Evolutionary conservation across 148 eudicot species (phyloP), one percentile per base, ranked within the genome.

Genomic region (Cornus florida): DNA sequence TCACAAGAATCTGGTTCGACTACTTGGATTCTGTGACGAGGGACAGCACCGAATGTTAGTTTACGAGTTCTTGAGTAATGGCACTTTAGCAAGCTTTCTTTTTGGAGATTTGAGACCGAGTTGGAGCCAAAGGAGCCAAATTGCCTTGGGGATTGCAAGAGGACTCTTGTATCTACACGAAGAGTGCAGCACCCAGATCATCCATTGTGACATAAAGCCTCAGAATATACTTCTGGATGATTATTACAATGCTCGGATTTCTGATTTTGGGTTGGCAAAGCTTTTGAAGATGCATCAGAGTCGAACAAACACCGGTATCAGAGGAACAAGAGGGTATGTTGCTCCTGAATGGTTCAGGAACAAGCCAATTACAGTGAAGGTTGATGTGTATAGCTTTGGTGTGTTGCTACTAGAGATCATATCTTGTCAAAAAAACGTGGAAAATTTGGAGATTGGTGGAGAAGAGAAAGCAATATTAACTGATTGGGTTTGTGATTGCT

Each of bases 11-110:
- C 78, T 75, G 10, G 78, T 75, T 11, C 19, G 53, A 9, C 56
- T 75, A 23, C 67, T 75, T n/a, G 78, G 78, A 9, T 78, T 71
- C 20, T 78, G 69, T 28, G 68, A 71, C 9, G 69, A 78, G 7
- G 76, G 81, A 38, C 10, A 57, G 16, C 32, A 81, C 66, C 28
- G 81, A 22, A 17, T 76, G 32, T 31, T 81, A 69, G 84, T 81
- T 1, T 81, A 76, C 8, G 80, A 81, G 67, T 81, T 57, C n/a
- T 38, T 76, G 76, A 69, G 71, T 23, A 81, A 81, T 32, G 80
- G 84, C 5, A 68, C 79, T 8, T 22, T 81, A 11, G 70, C 66
- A 19, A 43, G 46, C 62, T 81, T 56, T 35, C 81, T 72, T 11
- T 81, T 81, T 23, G 50, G 71, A 5, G 70, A 76, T 35, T 17